Base-by-base conservation (phyloP, 2,329 filamentous ascomycete species). In the Neonectria sp. region DNA sequence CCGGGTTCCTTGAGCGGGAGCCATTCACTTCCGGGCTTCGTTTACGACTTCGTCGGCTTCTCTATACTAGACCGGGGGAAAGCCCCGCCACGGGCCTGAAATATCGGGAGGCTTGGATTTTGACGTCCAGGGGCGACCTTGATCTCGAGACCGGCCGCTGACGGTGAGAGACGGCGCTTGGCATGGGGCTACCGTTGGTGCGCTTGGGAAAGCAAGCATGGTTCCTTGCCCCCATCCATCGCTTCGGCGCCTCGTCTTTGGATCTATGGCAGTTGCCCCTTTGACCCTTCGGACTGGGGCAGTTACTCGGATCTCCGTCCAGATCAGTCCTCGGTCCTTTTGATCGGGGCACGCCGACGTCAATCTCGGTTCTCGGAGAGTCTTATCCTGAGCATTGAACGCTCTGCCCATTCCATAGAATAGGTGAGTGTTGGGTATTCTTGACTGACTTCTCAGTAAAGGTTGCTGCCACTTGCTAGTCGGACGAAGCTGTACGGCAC, bases 401-500 rank as follows among this genome's bases (percentile, higher is more conserved):
- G 45, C 35, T 57, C 46, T 43, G 31, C 25, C 25, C 12, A 27
- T 37, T 43, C 24, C 33, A 45, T 11, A 25, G 15, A 45, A 37
- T 46, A 33, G 12, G 40, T 8, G 25, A n/a, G 17, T 24, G 33
- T 51, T 12, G 37, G 53, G 12, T 33, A 21, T 49, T 21, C 46
- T 68, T 76, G 86, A 69, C 82, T 45, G 5, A 17, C 24, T 63
- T 46, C 35, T 75, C 78, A 88, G 70, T 84, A 88, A 67, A 86
- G 79, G 31, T 81, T 82, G 25, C 85, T 80, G 3, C 87, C 87
- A 55, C 86, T 86, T 2, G 93, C 93, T 77, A 96, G 84, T 55
- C 93, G 86, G 48, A 96, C 94, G 83, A 97, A 97, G 81, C 93
- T 95, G 80, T 94, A 95, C 6, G 92, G 93, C 63, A 96, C 93